These are phyloP conservation scores for Metschnikowia cubensis DNA, from an alignment of 805 yeast genomes.

Conservation along the genomic window DNA sequence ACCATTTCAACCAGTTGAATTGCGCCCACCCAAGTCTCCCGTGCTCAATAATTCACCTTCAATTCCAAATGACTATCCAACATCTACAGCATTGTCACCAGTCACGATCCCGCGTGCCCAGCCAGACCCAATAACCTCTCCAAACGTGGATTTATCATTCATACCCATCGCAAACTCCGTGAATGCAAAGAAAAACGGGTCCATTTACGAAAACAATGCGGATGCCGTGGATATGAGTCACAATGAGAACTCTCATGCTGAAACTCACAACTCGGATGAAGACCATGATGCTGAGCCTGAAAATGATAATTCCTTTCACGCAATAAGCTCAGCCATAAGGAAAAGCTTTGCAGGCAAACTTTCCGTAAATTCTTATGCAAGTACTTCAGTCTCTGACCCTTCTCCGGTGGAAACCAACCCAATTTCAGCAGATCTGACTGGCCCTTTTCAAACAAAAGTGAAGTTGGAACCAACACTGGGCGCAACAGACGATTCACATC, in stretches of 20 bases:
- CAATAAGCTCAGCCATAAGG: slow-evolving; percentile 44
- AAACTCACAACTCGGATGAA: not conserved
- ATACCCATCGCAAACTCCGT: slow-evolving; percentile 20
- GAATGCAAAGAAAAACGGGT: slow-evolving; percentile 9
- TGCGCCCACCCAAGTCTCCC: not conserved
- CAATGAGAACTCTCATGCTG: not conserved
- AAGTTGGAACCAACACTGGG: not conserved
- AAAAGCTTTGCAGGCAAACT: slow-evolving; percentile 40
- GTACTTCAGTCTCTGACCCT: not conserved
- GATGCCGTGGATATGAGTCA: not conserved
- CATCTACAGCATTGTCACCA: slow-evolving; percentile 5
- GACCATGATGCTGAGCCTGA: slow-evolving; percentile 3
- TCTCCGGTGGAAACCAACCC: not conserved
- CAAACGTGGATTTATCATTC: slow-evolving; percentile 21
- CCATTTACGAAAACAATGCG: not conserved
- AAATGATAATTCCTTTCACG: slow-evolving; percentile 42
- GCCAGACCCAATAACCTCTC: slow-evolving; percentile 15
- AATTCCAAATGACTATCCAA: not conserved
- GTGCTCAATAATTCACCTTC: not conserved
- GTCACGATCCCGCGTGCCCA: slow-evolving; percentile 1
- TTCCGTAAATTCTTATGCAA: slow-evolving; percentile 9
- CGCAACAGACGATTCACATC: not conserved
- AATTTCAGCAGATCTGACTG: not conserved
- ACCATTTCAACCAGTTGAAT: not conserved
- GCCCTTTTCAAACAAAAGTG: not conserved